Percentiles rank a stretch among this genome's conserved stretches.
These are phyloP conservation scores for Aegilops longissima DNA, from an alignment of 176 grass and related monocot genomes.

Conservation along the genomic window DNA sequence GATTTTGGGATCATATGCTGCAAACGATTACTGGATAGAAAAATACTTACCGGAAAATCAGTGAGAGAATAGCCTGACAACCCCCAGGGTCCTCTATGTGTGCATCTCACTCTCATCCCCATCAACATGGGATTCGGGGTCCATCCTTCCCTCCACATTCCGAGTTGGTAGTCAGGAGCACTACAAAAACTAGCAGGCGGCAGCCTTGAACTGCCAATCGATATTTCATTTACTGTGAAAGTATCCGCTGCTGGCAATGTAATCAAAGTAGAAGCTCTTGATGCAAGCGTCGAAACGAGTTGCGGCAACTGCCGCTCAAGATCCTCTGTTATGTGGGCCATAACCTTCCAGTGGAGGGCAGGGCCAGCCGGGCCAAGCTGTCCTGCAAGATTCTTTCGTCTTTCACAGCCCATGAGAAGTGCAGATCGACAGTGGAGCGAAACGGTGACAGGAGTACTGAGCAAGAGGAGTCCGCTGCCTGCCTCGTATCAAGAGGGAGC, in stretches of 20 bases:
- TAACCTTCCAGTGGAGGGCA: constrained; percentile 1
- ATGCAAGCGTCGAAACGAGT: background rate
- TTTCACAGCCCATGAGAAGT: too few relatives aligned
- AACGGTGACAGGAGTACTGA: too few relatives aligned
- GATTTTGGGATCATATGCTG: background rate
- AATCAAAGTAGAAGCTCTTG: too few relatives aligned
- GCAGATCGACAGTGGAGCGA: too few relatives aligned
- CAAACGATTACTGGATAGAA: background rate
- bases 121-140: background rate
- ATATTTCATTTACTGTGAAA: too few relatives aligned
- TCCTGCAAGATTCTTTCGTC: background rate
- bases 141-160: background rate
- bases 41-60: background rate
- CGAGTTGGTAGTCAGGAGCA: background rate
- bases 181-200: background rate
- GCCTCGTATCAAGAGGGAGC: too few relatives aligned
- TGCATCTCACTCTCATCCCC: background rate
- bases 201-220: background rate
- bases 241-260: too few relatives aligned
- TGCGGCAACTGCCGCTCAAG: constrained; percentile 1
- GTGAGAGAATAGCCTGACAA: background rate
- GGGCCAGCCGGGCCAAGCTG: background rate
- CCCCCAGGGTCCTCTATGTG: background rate
- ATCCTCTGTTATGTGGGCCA: background rate
- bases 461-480: too few relatives aligned